A percentile compares a stretch with the other conserved stretches of the same genome.
Evolutionary conservation across 495 filamentous ascomycete species (phyloP).

Genomic region (Staphylotrichum longicolle): DNA sequence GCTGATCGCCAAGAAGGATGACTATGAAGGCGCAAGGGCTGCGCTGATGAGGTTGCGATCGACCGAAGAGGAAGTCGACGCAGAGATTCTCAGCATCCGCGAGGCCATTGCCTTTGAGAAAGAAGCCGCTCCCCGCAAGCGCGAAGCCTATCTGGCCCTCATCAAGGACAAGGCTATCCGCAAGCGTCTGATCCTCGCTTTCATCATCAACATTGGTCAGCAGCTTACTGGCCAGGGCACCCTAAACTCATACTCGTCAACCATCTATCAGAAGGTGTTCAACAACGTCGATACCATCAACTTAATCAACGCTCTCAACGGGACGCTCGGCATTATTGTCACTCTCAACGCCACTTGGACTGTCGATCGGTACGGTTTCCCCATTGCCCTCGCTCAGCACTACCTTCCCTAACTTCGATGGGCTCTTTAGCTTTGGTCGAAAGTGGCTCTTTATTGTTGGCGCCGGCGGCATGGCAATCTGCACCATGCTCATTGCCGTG

Average conservation of each 20-base stretch:
- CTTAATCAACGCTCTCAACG: conserved; percentile 9
- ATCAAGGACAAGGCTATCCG: neutral
- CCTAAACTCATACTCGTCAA: conserved; percentile 6
- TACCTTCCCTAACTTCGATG: neutral
- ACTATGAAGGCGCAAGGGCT: neutral
- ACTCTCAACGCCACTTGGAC: conserved; percentile 7
- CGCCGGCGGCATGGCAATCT: conserved; percentile 1
- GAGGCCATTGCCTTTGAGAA: neutral
- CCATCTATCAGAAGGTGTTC: conserved; percentile 1
- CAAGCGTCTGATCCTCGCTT: conserved; percentile 1
- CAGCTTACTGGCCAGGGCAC: conserved; percentile 8
- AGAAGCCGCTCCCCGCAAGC: neutral
- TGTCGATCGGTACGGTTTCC: conserved; percentile 1
- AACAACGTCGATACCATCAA: conserved; percentile 6
- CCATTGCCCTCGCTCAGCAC: no score
- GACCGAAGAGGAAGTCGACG: neutral
- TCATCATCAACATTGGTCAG: conserved; percentile 8
- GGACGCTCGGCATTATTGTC: neutral
- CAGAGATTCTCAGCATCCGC: neutral
- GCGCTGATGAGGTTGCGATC: neutral
- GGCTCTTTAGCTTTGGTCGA: neutral
- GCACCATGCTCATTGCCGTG: conserved; percentile 4
- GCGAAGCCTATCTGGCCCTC: neutral
- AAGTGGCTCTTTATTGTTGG: neutral
- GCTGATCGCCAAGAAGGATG: neutral